Evolutionary conservation across 352 stramenopile genomes (phyloP), one percentile per base, ranked within the genome.

Genomic region (Phytophthora aleatoria): DNA sequence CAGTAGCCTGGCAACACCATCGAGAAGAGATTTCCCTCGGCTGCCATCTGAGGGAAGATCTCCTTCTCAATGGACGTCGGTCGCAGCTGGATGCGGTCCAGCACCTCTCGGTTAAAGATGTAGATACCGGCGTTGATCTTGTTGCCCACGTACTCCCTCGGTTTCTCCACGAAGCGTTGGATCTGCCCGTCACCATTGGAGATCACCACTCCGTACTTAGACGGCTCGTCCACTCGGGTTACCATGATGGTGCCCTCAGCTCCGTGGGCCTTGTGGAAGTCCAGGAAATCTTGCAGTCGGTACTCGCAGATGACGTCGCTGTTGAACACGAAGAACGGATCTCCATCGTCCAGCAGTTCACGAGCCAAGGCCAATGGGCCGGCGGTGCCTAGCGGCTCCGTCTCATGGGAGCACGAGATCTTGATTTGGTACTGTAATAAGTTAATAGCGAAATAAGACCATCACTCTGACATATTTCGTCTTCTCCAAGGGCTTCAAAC

Each of bases 41-140:
- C 85, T 10, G 90, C 90, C 87, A 97, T 96, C 50, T 91, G 83
- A 28, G 90, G 90, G 64, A 97, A 97, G 36, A 97, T 83, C 66
- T 96, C 90, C 61, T 92, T 92, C 64, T 97, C 90, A 58, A 97
- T 96, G 13, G 90, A 97, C 26, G 90, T 97, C n/a, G 90, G 90
- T 24, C 84, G 80, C 33, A 95, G 59, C 73, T 91, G 82, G 52
- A 97, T 97, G 15, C 89, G 81, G 53, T 96, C 87, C 26, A 97
- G 76, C 24, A 97, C 81, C 56, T 93, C 85, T 20, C 84, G 82
- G 58, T 91, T 94, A 63, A 97, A 95, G 26, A 96, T 90, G 69
- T 97, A 97, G 43, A 97, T 94, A 27, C 89, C 90, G 6, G 89
- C 90, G 60, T 96, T 97, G 66, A 97, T 95, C 71, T 96, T 87